Evolutionary conservation across 2,329 filamentous ascomycete genomes (phyloP), one percentile per base, ranked within the genome.

Genomic region (Pseudogymnoascus sp.): DNA sequence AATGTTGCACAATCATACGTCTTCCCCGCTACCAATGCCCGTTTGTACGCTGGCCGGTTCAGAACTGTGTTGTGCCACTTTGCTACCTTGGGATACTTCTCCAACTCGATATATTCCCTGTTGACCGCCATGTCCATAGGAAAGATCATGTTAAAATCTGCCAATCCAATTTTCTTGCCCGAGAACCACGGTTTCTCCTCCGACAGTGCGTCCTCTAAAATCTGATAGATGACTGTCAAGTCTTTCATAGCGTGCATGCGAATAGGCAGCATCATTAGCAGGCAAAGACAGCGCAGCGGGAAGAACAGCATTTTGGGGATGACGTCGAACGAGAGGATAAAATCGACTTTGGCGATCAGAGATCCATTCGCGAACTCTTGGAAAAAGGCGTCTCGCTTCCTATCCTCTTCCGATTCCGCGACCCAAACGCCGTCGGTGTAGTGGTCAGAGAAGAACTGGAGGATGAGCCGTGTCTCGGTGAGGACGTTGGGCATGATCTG

Each of bases 121-220:
- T 40, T 4, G 29, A 40, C 37, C 4, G 19, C 31, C 31, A 61
- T 37, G 31, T 61, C 59, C 59, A 61, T 61, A n/a, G 59, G 14
- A 24, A 37, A 61, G 59, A 24, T 40, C 0, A n/a, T 24, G 10
- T 61, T 61, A 13, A 61, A 21, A 13, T 61, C 59, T 3, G 59
- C 59, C 59, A 61, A 40, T 16, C 59, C 59, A 10, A 61, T 21
- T 4, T 61, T 61, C 31, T 61, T 61, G 13, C 59, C 59, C 4
- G 59, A 37, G 62, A 72, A 72, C 67, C 69, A 74, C 6, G 66
- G 67, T 38, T 65, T 67, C 66, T 70, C 71, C 3, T 68, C 69
- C 4, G 61, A 64, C 19, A 73, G 59, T 24, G 64, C 63, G 31
- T 67, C 64, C 38, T 73, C 72, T 66, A 73, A 64, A 5, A 72